Conservation (phyloP, 495 filamentous ascomycete species). For the Penicillium canescens region DNA sequence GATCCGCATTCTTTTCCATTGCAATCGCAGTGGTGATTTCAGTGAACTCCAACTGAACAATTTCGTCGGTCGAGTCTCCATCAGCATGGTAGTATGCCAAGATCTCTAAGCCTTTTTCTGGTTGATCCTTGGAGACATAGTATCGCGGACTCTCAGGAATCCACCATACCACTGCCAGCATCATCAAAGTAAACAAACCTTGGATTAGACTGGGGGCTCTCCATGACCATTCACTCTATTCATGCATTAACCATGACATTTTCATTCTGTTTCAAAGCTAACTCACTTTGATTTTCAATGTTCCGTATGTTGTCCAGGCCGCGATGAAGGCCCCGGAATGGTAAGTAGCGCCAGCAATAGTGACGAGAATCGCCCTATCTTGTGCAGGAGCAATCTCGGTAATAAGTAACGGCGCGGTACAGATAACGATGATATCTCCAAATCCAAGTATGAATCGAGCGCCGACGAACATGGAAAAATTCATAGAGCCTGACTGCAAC, state of each 20-base stretch:
- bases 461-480: constrained; percentile 23
- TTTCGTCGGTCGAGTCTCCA: constrained; percentile 23
- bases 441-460: constrained; percentile 21
- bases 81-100: constrained; percentile 39
- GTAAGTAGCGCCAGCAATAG: constrained; percentile 14
- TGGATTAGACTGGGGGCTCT: constrained; percentile 13
- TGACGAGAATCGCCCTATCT: constrained; percentile 17
- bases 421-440: constrained; percentile 19
- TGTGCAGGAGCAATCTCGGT: constrained; percentile 18
- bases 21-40: constrained; percentile 35
- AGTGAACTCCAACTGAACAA: constrained; percentile 34
- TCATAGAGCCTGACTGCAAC: constrained; percentile 12
- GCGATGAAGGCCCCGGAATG: constrained; percentile 21
- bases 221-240: constrained; percentile 19
- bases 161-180: constrained; percentile 15
- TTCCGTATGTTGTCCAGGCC: constrained; percentile 22
- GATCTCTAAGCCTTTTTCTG: constrained; percentile 38
- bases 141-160: constrained; percentile 17
- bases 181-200: constrained; percentile 12
- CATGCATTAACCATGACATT: neutral
- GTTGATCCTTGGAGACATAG: constrained; percentile 35
- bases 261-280: neutral
- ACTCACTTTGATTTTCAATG: constrained; percentile 20
- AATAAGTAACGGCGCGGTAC: constrained; percentile 19
- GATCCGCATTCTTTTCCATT: constrained; percentile 35